Evolutionary conservation across 352 stramenopile genomes (phyloP).

Genomic region (Globisporangium echinulatum): DNA sequence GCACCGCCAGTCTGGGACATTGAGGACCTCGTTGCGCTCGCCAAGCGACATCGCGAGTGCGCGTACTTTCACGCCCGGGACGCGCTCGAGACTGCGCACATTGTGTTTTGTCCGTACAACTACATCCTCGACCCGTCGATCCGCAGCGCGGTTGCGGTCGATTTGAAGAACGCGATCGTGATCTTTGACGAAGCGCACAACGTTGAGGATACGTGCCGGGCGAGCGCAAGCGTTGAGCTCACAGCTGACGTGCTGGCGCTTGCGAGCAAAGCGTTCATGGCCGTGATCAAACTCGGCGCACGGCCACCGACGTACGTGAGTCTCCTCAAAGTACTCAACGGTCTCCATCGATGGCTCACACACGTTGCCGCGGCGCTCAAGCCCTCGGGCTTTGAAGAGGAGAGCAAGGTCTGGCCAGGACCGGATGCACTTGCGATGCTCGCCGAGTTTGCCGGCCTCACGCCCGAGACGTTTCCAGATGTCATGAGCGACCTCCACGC

Average conservation of each 20-base stretch:
- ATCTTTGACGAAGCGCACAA: slow-evolving; percentile 86
- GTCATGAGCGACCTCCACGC: slow-evolving; percentile 39
- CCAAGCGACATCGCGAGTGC: slow-evolving; percentile 73
- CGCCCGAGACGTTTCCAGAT: slow-evolving; percentile 31
- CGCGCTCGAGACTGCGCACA: slow-evolving; percentile 47
- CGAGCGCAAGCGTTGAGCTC: slow-evolving; percentile 70
- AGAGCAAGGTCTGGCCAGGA: slow-evolving; percentile 66
- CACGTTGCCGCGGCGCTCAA: slow-evolving; percentile 38
- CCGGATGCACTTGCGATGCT: slow-evolving; percentile 65
- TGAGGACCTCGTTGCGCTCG: slow-evolving; percentile 68
- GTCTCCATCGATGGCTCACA: slow-evolving; percentile 52
- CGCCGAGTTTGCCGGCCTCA: slow-evolving; percentile 51
- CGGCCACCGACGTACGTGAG: slow-evolving; percentile 33
- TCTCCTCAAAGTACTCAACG: slow-evolving; percentile 63
- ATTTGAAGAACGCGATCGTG: slow-evolving; percentile 68
- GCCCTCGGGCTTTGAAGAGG: slow-evolving; percentile 58
- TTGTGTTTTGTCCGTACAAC: slow-evolving; percentile 88
- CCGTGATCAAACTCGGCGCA: slow-evolving; percentile 59
- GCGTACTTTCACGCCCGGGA: slow-evolving; percentile 68
- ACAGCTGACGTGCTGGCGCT: slow-evolving; percentile 36
- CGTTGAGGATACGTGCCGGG: slow-evolving; percentile 81
- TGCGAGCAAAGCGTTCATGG: slow-evolving; percentile 55
- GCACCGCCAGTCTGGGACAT: slow-evolving; percentile 78
- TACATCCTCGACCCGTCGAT: slow-evolving; percentile 81
- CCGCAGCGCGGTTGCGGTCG: slow-evolving; percentile 58